Conservation (phyloP, 345 rosid species). For the Melaleuca quinquenervia region DNA sequence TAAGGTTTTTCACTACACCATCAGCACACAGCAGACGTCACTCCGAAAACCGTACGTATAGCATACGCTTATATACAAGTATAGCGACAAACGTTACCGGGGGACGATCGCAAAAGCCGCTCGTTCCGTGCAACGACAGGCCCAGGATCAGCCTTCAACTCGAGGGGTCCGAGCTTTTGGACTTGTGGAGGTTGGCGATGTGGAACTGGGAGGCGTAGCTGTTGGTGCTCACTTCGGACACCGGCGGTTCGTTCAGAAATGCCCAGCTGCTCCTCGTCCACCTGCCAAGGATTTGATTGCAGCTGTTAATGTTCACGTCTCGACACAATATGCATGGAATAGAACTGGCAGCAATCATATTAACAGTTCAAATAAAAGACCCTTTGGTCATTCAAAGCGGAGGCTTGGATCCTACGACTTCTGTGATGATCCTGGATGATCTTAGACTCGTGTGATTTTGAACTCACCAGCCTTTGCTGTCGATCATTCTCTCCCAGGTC, state of each 20-base stretch:
- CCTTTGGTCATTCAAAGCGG: too few species aligned
- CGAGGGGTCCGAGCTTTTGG: background rate
- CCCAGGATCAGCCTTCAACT: too few species aligned
- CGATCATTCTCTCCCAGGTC: constrained; percentile 17
- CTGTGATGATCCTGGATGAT: background rate
- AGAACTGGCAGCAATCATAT: background rate
- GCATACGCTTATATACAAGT: background rate
- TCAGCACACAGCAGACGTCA: background rate
- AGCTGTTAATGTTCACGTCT: background rate
- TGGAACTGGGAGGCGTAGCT: constrained; percentile 50
- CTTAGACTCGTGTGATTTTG: background rate
- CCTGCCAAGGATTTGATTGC: constrained; percentile 19
- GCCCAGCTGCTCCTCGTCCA: constrained; percentile 84
- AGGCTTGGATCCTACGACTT: background rate
- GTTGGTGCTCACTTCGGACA: constrained; percentile 31
- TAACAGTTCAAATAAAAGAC: background rate
- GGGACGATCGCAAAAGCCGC: background rate
- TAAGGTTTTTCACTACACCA: background rate
- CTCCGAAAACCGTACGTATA: background rate
- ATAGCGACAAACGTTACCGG: background rate
- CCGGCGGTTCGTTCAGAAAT: constrained; percentile 75
- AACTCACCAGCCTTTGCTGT: constrained; percentile 43
- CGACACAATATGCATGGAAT: background rate
- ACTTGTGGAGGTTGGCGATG: constrained; percentile 22
- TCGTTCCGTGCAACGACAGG: background rate